These are phyloP conservation scores for Calonectria hawksworthii DNA, from an alignment of 2,329 filamentous ascomycete genomes.

Conservation along the genomic window DNA sequence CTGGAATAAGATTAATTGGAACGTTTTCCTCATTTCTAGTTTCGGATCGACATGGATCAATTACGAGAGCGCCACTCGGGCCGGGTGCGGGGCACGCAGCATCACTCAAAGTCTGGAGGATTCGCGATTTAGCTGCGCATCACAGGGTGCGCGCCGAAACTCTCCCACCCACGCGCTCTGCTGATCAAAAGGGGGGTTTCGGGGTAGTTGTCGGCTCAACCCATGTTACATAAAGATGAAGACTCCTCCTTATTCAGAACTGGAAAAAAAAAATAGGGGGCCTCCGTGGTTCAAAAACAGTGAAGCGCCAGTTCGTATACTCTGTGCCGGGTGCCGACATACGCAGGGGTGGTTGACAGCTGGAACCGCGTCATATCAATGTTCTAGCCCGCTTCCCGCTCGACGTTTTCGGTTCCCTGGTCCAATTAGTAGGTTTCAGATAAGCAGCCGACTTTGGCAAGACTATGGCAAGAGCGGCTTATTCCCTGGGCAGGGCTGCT, in stretches of 20 bases:
- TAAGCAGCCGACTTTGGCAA: not conserved
- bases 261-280: not conserved
- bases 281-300: too few species aligned
- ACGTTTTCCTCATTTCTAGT: not conserved
- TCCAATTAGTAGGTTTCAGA: slow-evolving; percentile 2
- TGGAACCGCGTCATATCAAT: not conserved
- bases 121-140: slow-evolving; percentile 10
- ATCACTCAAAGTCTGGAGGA: not conserved
- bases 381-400: not conserved
- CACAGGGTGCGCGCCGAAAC: not conserved
- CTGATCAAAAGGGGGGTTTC: not conserved
- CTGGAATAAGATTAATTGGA: slow-evolving; percentile 5
- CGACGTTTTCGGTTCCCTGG: not conserved
- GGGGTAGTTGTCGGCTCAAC: not conserved
- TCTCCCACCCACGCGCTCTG: not conserved
- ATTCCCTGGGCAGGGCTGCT: too few species aligned
- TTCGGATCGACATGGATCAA: not conserved
- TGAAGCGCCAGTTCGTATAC: not conserved
- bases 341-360: not conserved
- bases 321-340: not conserved
- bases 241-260: not conserved
- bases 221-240: not conserved
- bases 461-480: not conserved
- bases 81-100: not conserved
- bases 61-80: not conserved